A percentile compares a stretch with the other conserved stretches of the same genome.
phyloP scores from a whole-genome alignment of 179 eudicot genomes.

The Sideroxylon spinosum region DNA sequence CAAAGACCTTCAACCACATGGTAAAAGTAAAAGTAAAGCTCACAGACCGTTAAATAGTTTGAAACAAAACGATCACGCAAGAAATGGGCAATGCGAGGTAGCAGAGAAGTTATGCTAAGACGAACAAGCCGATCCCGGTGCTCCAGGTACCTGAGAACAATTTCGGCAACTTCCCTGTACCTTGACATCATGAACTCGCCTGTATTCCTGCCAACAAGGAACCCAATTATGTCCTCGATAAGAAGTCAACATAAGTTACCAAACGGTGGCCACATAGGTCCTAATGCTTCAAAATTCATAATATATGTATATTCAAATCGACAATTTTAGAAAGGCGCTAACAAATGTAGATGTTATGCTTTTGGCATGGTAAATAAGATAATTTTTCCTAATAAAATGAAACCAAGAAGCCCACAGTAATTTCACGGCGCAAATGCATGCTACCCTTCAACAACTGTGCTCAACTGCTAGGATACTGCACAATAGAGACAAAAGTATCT shows the following conservation, averaged over 20 bases:
- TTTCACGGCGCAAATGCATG: neutral
- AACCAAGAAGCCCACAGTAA: neutral
- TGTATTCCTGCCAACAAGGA: conserved; percentile 61
- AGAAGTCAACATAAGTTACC: neutral
- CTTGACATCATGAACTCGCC: conserved; percentile 99
- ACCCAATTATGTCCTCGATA: neutral
- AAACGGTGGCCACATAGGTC: neutral
- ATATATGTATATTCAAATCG: neutral
- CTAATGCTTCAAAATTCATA: neutral
- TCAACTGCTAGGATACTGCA: neutral
- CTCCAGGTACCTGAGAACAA: conserved; percentile 91
- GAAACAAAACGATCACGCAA: conserved; percentile 97
- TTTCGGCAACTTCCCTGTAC: conserved; percentile 96
- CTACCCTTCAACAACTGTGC: neutral
- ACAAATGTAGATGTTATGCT: neutral
- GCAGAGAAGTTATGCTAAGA: conserved; percentile 93
- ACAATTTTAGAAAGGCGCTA: neutral
- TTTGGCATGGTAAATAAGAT: neutral
- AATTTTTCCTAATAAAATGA: neutral
- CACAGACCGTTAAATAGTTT: conserved; percentile 75
- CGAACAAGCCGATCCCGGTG: conserved; percentile 97
- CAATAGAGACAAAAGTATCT: neutral
- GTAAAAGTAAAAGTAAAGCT: neutral
- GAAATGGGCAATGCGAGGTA: conserved; percentile 96
- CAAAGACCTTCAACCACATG: neutral